Base-by-base conservation (phyloP, 305 asterid genomes). In the Fraxinus angustifolia region DNA sequence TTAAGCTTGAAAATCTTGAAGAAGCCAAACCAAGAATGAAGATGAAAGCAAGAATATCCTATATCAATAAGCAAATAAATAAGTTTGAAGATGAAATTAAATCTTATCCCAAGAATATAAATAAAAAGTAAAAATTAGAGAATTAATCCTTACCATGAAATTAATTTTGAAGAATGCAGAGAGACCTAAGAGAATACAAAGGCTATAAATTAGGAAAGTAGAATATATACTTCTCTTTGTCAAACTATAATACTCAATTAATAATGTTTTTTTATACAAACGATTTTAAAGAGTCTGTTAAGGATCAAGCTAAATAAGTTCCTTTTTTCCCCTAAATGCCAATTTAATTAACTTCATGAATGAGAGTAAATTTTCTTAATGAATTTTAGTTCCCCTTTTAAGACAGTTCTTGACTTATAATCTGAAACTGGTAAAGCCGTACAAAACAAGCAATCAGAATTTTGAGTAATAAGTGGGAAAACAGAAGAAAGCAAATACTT, bases 1-100 rank as follows among this genome's bases (percentile, higher is more conserved):
- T 30, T 79, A 78, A 75, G 81, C 73, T 65, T 26, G 58, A 77
- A 81, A 77, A 75, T 36, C 70, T 73, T 31, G 83, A 48, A 78
- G 70, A 80, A 80, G 80, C 19, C 35, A 87, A 82, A 65, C 88
- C 87, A 17, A 86, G 28, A 79, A 85, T 60, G 21, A 91, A 73
- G 17, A 83, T 17, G 30, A 84, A 14, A 3, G 75, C 77, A 68
- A 87, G 79, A 33, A 34, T 42, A 28, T 83, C 87, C 92, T 91
- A 84, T 67, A 77, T 34, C 70, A 26, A 1, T 53, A 16, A 2
- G 1, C 56, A 34, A 3, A 38, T 8, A 33, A 30, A 21, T 5
- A 6, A 31, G 8, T 8, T 65, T 62, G 33, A 67, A 2, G n/a
- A 68, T 30, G 28, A 28, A 28, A 65, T 10, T 23, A 21, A 26